Conservation (phyloP, 352 stramenopile species). For the Bremia lactucae region DNA sequence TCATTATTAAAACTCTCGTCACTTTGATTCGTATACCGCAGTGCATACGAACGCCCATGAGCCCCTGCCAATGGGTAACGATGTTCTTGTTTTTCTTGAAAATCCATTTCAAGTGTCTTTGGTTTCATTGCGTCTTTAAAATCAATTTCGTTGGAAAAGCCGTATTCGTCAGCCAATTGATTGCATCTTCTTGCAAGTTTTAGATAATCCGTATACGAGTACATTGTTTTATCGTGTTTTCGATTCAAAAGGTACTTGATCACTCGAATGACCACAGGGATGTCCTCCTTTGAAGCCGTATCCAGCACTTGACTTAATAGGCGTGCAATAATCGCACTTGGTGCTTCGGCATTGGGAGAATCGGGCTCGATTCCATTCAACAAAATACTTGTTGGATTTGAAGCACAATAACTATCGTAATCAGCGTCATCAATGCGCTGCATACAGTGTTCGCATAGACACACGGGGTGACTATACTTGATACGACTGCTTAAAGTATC, state of each 20-base stretch:
- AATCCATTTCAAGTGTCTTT: constrained; percentile 2
- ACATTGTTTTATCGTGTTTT: constrained; percentile 8
- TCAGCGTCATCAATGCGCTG: constrained; percentile 40
- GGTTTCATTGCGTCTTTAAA: background rate
- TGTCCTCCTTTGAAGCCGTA: constrained; percentile 22
- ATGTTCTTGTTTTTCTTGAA: constrained; percentile 4
- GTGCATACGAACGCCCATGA: constrained; percentile 25
- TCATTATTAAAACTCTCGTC: constrained; percentile 4
- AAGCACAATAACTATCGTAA: constrained; percentile 32
- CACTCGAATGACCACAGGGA: constrained; percentile 31
- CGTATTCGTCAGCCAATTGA: constrained; percentile 11
- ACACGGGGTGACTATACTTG: constrained; percentile 22
- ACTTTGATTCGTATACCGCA: constrained; percentile 14
- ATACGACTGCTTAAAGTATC: constrained; percentile 5
- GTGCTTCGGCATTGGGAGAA: constrained; percentile 5
- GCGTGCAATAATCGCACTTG: constrained; percentile 23
- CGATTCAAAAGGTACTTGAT: constrained; percentile 42
- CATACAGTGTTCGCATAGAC: constrained; percentile 47
- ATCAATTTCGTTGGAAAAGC: constrained; percentile 9
- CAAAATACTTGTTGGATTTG: constrained; percentile 6
- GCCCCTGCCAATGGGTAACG: constrained; percentile 16
- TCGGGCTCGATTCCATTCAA: constrained; percentile 20
- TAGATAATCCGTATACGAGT: constrained; percentile 11
- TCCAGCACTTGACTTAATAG: constrained; percentile 35
- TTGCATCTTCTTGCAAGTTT: constrained; percentile 12